Conservation (phyloP, 345 rosid genomes). For the Sisymbrium altissimum region DNA sequence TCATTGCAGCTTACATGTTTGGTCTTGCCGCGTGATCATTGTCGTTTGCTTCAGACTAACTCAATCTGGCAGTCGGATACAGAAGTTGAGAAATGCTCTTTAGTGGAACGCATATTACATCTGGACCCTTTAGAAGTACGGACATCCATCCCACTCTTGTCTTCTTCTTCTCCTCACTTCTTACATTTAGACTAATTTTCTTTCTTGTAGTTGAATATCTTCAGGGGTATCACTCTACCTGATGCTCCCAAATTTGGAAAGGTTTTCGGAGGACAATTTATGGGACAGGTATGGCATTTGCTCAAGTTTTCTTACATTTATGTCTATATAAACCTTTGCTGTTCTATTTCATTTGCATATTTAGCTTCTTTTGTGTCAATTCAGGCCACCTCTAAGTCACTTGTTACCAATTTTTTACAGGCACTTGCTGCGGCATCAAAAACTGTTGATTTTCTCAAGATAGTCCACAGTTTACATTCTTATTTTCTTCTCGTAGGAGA, state of each 20-base stretch:
- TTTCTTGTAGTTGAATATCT: slow-evolving; percentile 65
- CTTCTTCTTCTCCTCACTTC: background rate
- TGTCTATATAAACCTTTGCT: background rate
- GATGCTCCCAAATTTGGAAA: slow-evolving; percentile 89
- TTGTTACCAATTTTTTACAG: slow-evolving; percentile 40
- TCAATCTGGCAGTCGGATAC: slow-evolving; percentile 91
- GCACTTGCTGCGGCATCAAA: slow-evolving; percentile 97
- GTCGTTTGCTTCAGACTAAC: slow-evolving; percentile 58
- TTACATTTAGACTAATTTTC: background rate
- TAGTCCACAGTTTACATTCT: slow-evolving; percentile 86
- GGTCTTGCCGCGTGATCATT: slow-evolving; percentile 63
- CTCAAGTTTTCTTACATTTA: background rate
- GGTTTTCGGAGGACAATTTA: slow-evolving; percentile 93
- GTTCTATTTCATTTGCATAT: background rate
- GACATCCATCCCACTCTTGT: slow-evolving; percentile 5
- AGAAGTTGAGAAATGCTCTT: slow-evolving; percentile 48
- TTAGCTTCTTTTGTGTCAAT: background rate
- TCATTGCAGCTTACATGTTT: slow-evolving; percentile 69
- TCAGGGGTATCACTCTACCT: slow-evolving; percentile 80
- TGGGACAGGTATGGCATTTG: slow-evolving; percentile 69
- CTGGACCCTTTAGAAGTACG: slow-evolving; percentile 89
- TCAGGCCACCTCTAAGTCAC: background rate
- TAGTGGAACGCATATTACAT: slow-evolving; percentile 79
- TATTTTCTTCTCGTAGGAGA: slow-evolving; percentile 94
- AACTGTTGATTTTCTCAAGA: slow-evolving; percentile 88